These are phyloP conservation scores for Daphne laureola DNA, from an alignment of 441 rosid genomes.

Conservation along the genomic window DNA sequence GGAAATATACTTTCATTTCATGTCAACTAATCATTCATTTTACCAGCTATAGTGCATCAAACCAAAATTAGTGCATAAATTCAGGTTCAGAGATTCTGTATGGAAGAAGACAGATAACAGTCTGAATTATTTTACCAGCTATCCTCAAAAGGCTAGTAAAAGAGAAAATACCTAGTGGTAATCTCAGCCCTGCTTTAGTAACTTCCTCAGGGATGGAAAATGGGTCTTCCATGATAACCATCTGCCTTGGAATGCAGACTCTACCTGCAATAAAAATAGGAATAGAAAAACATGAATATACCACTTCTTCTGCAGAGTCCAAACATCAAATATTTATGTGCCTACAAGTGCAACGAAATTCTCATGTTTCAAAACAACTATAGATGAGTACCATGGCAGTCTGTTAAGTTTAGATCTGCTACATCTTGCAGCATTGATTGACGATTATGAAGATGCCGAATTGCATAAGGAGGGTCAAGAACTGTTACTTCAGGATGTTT, in stretches of 20 bases:
- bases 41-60: too few species aligned
- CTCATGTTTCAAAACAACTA: background rate
- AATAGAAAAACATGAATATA: slow-evolving; percentile 14
- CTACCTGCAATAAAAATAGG: slow-evolving; percentile 42
- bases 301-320: background rate
- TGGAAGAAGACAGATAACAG: too few species aligned
- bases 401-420: slow-evolving; percentile 59
- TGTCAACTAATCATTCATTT: too few species aligned
- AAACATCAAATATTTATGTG: too few species aligned
- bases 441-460: slow-evolving; percentile 56
- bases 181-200: slow-evolving; percentile 60
- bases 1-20: too few species aligned
- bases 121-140: background rate
- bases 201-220: slow-evolving; percentile 56
- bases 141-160: background rate
- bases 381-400: slow-evolving; percentile 35
- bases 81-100: too few species aligned
- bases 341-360: background rate
- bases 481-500: slow-evolving; percentile 72
- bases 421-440: slow-evolving; percentile 89
- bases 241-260: slow-evolving; percentile 69
- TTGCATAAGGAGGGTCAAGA: slow-evolving; percentile 81
- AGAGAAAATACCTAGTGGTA: slow-evolving; percentile 64
- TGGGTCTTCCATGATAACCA: slow-evolving; percentile 60
- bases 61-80: too few species aligned